Base-by-base conservation (phyloP, 2,329 filamentous ascomycete genomes). In the Dryadomyces quercivorus region DNA sequence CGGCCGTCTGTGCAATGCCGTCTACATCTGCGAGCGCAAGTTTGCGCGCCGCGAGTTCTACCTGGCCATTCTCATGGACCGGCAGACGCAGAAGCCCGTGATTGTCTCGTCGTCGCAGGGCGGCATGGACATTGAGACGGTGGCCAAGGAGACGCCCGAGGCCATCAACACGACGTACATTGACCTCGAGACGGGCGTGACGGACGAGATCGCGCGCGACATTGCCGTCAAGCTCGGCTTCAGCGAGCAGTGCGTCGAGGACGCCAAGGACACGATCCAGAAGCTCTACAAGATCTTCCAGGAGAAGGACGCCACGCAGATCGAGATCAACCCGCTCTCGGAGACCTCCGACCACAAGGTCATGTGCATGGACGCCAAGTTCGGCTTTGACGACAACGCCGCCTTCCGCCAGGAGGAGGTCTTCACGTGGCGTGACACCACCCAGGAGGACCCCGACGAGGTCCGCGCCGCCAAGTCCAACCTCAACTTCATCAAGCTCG, bases 21-120 rank as follows among this genome's bases (percentile, higher is more conserved):
- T 98, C 69, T 97, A 95, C 79, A 97, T 98, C 70, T 95, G 92
- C 75, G 93, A 98, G 81, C 91, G 93, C 81, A 98, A 98, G 80
- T 98, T 96, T 68, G 93, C 93, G 64, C 90, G 93, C 63, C 86
- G 93, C 69, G 93, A 98, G 75, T 98, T 98, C 78, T 98, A 98
- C 79, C 85, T 98, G 57, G 93, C 93, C 66, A 86, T 98, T 66
- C 85, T 98, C 65, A 97, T 98, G 93, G 93, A 98, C 78, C 89
- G 93, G 67, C 82, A 79, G 62, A 85, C 86, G 52, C 93, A 97
- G 76, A 79, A 81, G 61, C 93, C 93, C 63, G 90, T 97, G 68
- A 96, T 98, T 64, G 91, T 98, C 58, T 92, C 93, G 63, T 97
- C 92, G 58, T 96, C 91, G 56, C 93, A 98, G 75, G 93, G 93